Evolutionary conservation across 192 early-diverging fungal genomes (phyloP).

Genomic region (Pecoramyces ruminantium): DNA sequence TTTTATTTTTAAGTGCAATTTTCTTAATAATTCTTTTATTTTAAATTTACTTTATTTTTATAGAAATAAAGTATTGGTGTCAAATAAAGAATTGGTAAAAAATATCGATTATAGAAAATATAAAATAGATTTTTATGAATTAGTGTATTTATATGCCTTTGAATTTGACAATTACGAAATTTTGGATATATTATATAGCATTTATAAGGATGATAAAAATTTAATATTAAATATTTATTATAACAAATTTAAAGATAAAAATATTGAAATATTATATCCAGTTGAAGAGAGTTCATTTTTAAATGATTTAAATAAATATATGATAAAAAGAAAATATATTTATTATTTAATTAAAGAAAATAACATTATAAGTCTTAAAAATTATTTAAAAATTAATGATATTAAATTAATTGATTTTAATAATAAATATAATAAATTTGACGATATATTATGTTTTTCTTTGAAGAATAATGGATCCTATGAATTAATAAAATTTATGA

Average conservation of each 20-base stretch:
- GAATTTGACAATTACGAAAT: background rate
- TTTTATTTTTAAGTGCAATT: background rate
- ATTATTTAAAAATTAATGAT: background rate
- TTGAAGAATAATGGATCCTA: background rate
- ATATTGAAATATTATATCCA: background rate
- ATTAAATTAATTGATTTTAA: background rate
- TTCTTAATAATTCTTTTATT: background rate
- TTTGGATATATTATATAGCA: background rate
- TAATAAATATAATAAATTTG: background rate
- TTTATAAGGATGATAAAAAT: background rate
- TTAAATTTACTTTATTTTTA: background rate
- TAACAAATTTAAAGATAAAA: background rate
- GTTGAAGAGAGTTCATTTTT: no score
- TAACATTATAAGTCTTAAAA: background rate
- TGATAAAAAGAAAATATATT: background rate
- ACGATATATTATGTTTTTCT: background rate
- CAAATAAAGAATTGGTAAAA: background rate
- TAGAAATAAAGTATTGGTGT: background rate
- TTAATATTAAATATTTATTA: background rate
- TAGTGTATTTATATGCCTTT: background rate
- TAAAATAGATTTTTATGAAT: background rate
- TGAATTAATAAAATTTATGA: background rate
- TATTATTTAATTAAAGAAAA: background rate
- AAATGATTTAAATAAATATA: background rate
- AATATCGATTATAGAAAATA: background rate